phyloP scores from a whole-genome alignment of 2,329 filamentous ascomycete species.

The Moelleriella libera region DNA sequence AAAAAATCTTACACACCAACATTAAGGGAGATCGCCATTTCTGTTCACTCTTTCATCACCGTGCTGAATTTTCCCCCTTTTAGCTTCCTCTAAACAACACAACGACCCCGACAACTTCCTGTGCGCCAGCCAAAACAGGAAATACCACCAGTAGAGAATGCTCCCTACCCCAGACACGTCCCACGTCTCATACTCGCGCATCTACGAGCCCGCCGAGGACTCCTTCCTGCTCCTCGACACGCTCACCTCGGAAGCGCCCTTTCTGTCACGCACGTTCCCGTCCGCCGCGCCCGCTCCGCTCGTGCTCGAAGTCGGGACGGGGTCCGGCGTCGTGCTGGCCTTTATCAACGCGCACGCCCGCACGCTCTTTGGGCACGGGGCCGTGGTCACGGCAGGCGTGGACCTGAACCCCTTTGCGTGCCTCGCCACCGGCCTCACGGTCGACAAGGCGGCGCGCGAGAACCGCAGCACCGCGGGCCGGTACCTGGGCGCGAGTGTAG shows the following conservation, averaged over 20 bases:
- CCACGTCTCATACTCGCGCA: conserved; percentile 74
- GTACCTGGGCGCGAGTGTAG: conserved; percentile 54
- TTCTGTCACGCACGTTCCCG: conserved; percentile 51
- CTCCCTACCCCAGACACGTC: conserved; percentile 87
- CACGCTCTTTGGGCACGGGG: conserved; percentile 55
- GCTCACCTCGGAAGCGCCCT: conserved; percentile 51
- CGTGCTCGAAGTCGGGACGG: conserved; percentile 75
- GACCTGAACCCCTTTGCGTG: conserved; percentile 84
- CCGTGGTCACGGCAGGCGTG: conserved; percentile 59
- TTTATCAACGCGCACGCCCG: conserved; percentile 68
- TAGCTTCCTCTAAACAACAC: background rate
- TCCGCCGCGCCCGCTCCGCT: conserved; percentile 33
- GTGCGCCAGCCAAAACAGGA: no score
- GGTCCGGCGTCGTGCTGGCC: conserved; percentile 85
- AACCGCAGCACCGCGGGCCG: conserved; percentile 23
- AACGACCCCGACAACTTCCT: no score
- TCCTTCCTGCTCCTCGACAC: conserved; percentile 91
- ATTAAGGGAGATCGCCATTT: no score
- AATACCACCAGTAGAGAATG: conserved; percentile 34
- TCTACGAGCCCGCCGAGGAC: conserved; percentile 95
- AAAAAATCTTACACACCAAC: no score
- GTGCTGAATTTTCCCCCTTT: background rate
- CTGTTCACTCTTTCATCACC: background rate
- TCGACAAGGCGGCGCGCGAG: conserved; percentile 28
- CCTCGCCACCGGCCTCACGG: conserved; percentile 57